Evolutionary conservation across 108 stramenopile species (phyloP).

Genomic region (Hondaea fermentalgiana): DNA sequence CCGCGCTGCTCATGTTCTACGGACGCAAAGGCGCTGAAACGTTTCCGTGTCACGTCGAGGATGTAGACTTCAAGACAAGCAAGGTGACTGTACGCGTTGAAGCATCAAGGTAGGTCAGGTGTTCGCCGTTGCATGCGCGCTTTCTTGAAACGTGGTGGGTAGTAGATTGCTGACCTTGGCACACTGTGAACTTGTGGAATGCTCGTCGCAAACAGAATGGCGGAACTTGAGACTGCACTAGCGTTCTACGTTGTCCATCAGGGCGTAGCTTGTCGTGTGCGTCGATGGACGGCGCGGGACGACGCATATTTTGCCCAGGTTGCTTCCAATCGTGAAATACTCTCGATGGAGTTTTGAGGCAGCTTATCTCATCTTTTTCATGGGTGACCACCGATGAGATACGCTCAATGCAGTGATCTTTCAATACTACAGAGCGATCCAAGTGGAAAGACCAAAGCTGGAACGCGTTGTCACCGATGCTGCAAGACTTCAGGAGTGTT

Average conservation of each 20-base stretch:
- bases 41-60: neutral
- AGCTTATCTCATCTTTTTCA: too few species aligned
- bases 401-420: too few species aligned
- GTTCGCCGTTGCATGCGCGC: neutral
- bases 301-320: too few species aligned
- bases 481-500: too few species aligned
- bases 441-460: too few species aligned
- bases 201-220: neutral
- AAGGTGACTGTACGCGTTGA: neutral
- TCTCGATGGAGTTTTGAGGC: too few species aligned
- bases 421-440: too few species aligned
- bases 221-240: neutral
- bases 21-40: neutral
- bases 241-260: neutral
- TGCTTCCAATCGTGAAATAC: too few species aligned
- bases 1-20: neutral
- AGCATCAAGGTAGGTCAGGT: neutral
- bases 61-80: neutral
- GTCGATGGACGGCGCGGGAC: too few species aligned
- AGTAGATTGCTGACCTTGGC: neutral
- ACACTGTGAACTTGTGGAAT: neutral
- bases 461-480: too few species aligned
- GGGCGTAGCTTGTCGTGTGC: too few species aligned
- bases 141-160: neutral
- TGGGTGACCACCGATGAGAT: too few species aligned